A percentile compares a stretch with the other conserved stretches of the same genome.
Conservation (phyloP, 1,284 basidiomycete species). For the Trametes polyzona region DNA sequence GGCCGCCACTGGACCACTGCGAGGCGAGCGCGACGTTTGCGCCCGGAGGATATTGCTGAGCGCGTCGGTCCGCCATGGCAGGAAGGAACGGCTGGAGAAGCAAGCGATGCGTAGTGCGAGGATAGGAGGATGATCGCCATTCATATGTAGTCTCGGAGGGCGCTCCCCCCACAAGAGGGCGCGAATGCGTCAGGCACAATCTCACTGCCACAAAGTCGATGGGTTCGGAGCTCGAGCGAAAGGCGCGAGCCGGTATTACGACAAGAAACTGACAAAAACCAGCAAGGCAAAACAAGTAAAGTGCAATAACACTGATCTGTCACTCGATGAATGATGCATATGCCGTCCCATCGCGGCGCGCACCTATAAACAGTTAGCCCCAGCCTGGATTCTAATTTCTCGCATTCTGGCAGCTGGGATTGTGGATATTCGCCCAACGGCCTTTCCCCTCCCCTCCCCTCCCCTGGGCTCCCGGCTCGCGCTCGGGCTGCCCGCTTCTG, state of each 20-base stretch:
- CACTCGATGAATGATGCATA: conserved; percentile 32
- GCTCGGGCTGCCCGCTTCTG: not conserved
- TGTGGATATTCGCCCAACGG: conserved; percentile 12
- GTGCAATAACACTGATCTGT: conserved; percentile 32
- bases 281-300: conserved; percentile 28
- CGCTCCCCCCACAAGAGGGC: conserved; percentile 25
- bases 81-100: conserved; percentile 18
- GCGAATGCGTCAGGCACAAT: conserved; percentile 35
- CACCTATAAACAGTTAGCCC: conserved; percentile 26
- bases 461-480: too few species aligned
- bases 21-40: conserved; percentile 30
- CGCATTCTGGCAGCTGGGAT: too few species aligned
- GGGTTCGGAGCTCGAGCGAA: conserved; percentile 21
- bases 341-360: conserved; percentile 27
- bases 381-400: conserved; percentile 17
- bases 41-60: conserved; percentile 32
- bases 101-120: conserved; percentile 27
- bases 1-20: conserved; percentile 34
- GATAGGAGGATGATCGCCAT: conserved; percentile 27
- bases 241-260: conserved; percentile 17
- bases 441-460: too few species aligned
- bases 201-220: conserved; percentile 39
- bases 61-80: conserved; percentile 39
- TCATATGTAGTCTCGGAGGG: conserved; percentile 38
- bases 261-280: conserved; percentile 16